Percentiles rank a stretch among this genome's conserved stretches.
These are phyloP conservation scores for Rhizophagus sp. DNA, from an alignment of 192 early-diverging fungal species.

Conservation along the genomic window DNA sequence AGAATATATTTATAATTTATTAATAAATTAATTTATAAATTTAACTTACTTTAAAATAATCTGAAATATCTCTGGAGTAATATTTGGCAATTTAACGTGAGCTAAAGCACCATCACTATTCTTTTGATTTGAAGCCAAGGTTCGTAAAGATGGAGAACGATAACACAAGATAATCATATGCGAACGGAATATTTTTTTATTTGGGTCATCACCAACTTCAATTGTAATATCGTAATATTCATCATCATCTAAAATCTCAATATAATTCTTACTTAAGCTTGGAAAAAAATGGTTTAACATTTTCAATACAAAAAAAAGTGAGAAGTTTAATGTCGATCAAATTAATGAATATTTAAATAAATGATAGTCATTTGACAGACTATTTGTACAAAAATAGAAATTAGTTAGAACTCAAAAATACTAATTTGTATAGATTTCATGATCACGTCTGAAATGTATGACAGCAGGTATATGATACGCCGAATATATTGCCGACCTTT, in stretches of 20 bases:
- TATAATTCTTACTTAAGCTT: not conserved
- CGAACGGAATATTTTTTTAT: not conserved
- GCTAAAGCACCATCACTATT: not conserved
- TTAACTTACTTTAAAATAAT: not conserved
- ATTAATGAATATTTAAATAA: no score
- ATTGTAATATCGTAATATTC: slow-evolving; percentile 11
- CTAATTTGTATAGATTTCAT: no score
- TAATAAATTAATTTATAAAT: not conserved
- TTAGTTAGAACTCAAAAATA: no score
- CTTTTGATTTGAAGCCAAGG: not conserved
- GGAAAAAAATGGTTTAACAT: not conserved
- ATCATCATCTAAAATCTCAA: not conserved
- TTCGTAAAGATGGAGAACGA: not conserved
- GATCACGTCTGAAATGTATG: no score
- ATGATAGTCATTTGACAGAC: no score
- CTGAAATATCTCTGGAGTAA: not conserved
- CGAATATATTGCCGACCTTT: no score
- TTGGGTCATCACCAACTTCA: slow-evolving; percentile 10
- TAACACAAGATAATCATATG: slow-evolving; percentile 3
- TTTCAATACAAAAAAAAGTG: not conserved
- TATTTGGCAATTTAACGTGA: slow-evolving; percentile 2
- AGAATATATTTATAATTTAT: no score
- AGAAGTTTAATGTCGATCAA: no score
- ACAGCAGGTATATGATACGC: no score
- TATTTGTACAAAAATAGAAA: no score